Evolutionary conservation across 2,329 filamentous ascomycete species (phyloP).

Genomic region (Lasiodiplodia hormozganensis): DNA sequence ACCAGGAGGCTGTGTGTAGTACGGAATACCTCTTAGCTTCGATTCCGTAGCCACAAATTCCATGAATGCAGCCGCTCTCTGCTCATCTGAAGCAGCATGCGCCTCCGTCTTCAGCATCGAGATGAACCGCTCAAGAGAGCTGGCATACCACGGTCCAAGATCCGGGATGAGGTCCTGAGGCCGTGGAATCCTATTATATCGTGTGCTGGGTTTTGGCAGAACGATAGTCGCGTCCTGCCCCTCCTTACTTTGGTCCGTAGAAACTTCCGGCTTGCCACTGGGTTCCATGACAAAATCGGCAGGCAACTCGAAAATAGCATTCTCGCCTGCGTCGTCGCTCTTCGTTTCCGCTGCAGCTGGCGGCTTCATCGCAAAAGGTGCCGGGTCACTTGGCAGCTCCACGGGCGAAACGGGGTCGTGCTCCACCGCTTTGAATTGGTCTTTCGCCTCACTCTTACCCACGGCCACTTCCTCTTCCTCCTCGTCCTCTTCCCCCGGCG

Average conservation of each 20-base stretch:
- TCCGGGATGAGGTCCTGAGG: constrained; percentile 54
- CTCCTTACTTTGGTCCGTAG: not conserved
- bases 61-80: constrained; percentile 61
- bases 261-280: not conserved
- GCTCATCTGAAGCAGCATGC: constrained; percentile 54
- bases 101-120: constrained; percentile 62
- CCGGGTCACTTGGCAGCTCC: constrained; percentile 13
- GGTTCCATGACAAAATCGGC: constrained; percentile 24
- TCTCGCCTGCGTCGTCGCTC: not conserved
- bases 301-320: constrained; percentile 17
- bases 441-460: constrained; percentile 41
- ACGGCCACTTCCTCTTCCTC: constrained; percentile 43
- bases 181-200: constrained; percentile 20
- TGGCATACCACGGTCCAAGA: constrained; percentile 64
- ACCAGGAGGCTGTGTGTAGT: not conserved
- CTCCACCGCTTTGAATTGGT: constrained; percentile 32
- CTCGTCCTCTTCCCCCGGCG: constrained; percentile 24
- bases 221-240: not conserved
- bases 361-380: not conserved
- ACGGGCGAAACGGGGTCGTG: constrained; percentile 35
- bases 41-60: constrained; percentile 52
- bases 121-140: constrained; percentile 62
- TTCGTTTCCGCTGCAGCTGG: not conserved
- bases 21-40: constrained; percentile 46
- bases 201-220: not conserved